Evolutionary conservation across 2,329 filamentous ascomycete species (phyloP).

Genomic region (Diaporthe capsici): DNA sequence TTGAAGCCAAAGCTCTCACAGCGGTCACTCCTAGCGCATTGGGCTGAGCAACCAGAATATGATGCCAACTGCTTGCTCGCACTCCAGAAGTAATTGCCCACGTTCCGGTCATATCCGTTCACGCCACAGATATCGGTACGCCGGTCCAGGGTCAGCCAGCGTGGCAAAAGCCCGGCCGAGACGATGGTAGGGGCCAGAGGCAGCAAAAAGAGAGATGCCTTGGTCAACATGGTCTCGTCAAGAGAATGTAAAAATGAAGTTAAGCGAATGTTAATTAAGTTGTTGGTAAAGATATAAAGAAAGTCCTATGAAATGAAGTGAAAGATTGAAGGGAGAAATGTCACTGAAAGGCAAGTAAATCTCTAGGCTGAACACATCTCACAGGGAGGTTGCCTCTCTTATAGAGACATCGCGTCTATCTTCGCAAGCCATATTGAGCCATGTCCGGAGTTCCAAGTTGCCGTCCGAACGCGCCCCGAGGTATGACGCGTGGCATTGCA

Average conservation of each 20-base stretch:
- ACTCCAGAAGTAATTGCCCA: conserved; percentile 34
- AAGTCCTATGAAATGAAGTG: background rate
- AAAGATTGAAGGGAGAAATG: background rate
- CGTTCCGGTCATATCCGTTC: background rate
- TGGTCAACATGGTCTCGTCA: conserved; percentile 15
- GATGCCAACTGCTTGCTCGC: conserved; percentile 17
- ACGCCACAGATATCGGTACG: conserved; percentile 22
- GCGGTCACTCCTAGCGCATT: background rate
- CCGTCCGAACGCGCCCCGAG: background rate
- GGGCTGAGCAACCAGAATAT: conserved; percentile 29
- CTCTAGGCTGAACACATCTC: too few species aligned
- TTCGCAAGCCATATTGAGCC: background rate
- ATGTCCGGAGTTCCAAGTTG: background rate
- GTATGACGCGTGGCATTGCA: background rate
- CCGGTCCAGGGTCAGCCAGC: background rate
- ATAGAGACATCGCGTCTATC: background rate
- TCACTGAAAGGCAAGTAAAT: background rate
- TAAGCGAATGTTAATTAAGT: background rate
- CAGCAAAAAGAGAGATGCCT: conserved; percentile 20
- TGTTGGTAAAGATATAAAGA: too few species aligned
- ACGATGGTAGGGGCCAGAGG: background rate
- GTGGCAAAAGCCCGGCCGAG: conserved; percentile 17
- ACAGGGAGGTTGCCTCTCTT: background rate
- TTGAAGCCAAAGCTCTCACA: conserved; percentile 34
- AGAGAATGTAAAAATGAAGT: background rate